phyloP scores from a whole-genome alignment of 176 grass and related monocot genomes.

The Urochloa ruziziensis region DNA sequence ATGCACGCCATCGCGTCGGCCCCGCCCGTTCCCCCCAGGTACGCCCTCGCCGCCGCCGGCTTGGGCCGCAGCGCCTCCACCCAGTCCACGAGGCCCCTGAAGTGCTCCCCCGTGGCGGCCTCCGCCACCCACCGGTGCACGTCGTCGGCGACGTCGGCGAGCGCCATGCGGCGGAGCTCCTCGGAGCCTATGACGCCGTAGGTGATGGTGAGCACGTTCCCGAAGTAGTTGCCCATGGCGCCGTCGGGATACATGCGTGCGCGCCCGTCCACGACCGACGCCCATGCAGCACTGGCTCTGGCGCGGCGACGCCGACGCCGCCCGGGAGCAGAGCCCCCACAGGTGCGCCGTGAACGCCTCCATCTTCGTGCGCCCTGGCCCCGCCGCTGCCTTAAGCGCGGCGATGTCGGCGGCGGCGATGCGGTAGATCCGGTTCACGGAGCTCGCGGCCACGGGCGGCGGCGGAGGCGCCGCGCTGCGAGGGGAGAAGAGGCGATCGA shows the following conservation, averaged over 20 bases:
- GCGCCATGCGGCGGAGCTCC: slow-evolving; percentile 15
- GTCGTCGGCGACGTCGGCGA: slow-evolving; percentile 48
- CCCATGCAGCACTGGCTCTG: slow-evolving; percentile 65
- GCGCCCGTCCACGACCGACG: slow-evolving; percentile 64
- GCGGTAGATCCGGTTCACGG: slow-evolving; percentile 69
- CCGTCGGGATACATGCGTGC: slow-evolving; percentile 18
- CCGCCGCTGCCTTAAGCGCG: slow-evolving; percentile 24
- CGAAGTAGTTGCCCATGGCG: slow-evolving; percentile 62
- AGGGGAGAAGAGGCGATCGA: slow-evolving; percentile 35
- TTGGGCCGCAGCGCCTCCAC: slow-evolving; percentile 54
- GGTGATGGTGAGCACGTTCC: slow-evolving; percentile 70
- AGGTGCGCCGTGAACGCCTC: slow-evolving; percentile 72
- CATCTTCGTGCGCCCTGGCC: slow-evolving; percentile 42
- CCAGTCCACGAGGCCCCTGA: slow-evolving; percentile 53
- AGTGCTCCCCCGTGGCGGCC: slow-evolving; percentile 53
- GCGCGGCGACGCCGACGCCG: neutral
- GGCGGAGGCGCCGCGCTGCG: slow-evolving; percentile 28
- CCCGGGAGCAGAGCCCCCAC: slow-evolving; percentile 52
- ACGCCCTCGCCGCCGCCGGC: slow-evolving; percentile 43
- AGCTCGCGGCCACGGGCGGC: neutral
- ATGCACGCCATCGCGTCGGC: slow-evolving; percentile 26
- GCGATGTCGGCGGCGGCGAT: slow-evolving; percentile 39
- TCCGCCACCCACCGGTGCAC: slow-evolving; percentile 54
- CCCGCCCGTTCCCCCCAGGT: slow-evolving; percentile 22
- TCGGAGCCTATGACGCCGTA: slow-evolving; percentile 34